Evolutionary conservation across 2,329 filamentous ascomycete species (phyloP).

Genomic region (Apiospora aurea): DNA sequence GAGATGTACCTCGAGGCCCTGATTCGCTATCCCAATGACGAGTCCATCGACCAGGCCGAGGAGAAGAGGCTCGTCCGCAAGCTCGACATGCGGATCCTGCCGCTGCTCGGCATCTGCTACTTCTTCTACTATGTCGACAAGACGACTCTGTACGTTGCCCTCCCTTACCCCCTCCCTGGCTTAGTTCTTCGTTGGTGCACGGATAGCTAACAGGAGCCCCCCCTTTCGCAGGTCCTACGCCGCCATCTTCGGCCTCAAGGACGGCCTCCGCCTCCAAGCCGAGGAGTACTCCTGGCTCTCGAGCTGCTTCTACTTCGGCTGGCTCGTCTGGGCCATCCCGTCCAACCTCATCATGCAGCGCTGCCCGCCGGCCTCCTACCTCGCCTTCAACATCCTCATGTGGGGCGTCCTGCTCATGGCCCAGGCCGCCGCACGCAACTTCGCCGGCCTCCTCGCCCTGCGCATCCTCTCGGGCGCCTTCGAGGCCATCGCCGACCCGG

Average conservation of each 20-base stretch:
- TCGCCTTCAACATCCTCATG: constrained; percentile 40
- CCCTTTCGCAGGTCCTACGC: neutral
- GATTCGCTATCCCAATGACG: constrained; percentile 7
- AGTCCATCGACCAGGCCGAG: constrained; percentile 42
- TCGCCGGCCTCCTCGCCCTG: constrained; percentile 50
- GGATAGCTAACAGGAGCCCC: neutral
- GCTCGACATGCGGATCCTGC: constrained; percentile 58
- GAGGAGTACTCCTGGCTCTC: constrained; percentile 61
- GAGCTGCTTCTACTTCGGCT: constrained; percentile 60
- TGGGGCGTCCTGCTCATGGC: constrained; percentile 51
- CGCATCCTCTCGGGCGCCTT: constrained; percentile 55
- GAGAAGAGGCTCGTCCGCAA: constrained; percentile 46
- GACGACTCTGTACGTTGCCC: constrained; percentile 52
- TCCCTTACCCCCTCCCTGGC: neutral
- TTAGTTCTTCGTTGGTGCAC: too few relatives aligned
- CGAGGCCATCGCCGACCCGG: constrained; percentile 55
- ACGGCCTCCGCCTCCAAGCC: constrained; percentile 50
- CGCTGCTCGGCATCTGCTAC: constrained; percentile 58
- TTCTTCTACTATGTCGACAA: constrained; percentile 58
- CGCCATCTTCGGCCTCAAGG: constrained; percentile 48
- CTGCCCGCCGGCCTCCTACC: constrained; percentile 45
- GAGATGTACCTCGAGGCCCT: constrained; percentile 15
- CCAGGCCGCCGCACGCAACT: constrained; percentile 50
- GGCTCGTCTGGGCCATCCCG: constrained; percentile 38
- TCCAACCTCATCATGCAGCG: constrained; percentile 45